phyloP scores from a whole-genome alignment of 225 moss, liverwort and hornwort species.

The Pleurozium schreberi region DNA sequence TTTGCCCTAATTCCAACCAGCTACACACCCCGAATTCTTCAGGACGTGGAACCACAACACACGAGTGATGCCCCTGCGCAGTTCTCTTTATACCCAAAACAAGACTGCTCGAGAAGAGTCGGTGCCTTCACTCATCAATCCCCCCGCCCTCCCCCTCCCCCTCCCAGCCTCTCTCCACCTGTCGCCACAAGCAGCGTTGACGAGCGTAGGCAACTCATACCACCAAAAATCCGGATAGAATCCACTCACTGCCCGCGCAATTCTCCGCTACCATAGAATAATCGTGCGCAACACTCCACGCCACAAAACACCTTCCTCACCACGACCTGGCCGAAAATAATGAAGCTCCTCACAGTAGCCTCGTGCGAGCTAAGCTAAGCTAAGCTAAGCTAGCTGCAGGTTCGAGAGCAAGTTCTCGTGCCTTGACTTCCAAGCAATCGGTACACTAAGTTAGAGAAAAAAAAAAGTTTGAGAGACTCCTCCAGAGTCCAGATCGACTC shows the following conservation, averaged over 20 bases:
- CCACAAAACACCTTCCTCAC: background rate
- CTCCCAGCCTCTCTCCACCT: background rate
- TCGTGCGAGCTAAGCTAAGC: no score
- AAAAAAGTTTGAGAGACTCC: no score
- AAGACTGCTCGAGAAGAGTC: background rate
- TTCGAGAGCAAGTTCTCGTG: background rate
- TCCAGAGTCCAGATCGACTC: background rate
- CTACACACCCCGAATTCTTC: background rate
- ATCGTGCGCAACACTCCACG: background rate
- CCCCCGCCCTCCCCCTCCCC: background rate
- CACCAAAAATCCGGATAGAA: background rate
- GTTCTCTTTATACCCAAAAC: background rate
- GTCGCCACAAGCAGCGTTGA: background rate
- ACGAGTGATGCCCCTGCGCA: background rate
- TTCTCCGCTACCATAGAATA: background rate
- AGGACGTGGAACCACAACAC: background rate
- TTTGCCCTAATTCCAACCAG: background rate
- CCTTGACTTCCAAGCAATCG: background rate
- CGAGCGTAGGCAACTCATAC: background rate
- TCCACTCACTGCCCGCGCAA: no score
- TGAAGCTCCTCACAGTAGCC: background rate
- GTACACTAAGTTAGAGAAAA: no score
- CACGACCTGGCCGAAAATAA: background rate
- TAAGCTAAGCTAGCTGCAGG: background rate
- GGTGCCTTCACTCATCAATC: background rate